A percentile compares a stretch with the other conserved stretches of the same genome.
Evolutionary conservation across 768 basidiomycete species (phyloP).

Genomic region (Leccinum subtestaceum): DNA sequence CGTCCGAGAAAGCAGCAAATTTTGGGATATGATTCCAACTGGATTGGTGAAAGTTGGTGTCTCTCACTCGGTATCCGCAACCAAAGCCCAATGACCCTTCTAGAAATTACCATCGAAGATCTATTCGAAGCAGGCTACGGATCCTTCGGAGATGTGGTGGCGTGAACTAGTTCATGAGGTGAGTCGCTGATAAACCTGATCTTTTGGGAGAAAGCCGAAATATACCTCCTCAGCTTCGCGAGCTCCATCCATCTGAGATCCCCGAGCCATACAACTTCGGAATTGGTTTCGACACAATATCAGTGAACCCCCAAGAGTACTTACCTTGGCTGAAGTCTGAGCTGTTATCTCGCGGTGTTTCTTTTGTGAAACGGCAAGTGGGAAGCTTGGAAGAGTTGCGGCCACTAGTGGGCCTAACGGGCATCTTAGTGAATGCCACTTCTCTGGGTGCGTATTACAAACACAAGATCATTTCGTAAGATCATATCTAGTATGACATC

Average conservation of each 20-base stretch:
- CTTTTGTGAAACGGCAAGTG: conserved; percentile 42
- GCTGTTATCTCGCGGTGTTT: conserved; percentile 38
- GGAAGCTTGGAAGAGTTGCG: conserved; percentile 46
- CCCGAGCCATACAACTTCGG: conserved; percentile 37
- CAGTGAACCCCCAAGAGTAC: conserved; percentile 50
- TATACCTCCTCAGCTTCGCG: conserved; percentile 29
- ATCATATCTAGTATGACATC: background rate
- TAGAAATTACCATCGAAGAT: conserved; percentile 39
- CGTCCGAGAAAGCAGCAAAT: conserved; percentile 35
- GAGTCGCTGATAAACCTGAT: conserved; percentile 9
- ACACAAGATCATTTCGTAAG: background rate
- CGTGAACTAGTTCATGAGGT: conserved; percentile 39
- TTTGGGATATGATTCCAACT: conserved; percentile 47
- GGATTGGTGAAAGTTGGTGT: conserved; percentile 39
- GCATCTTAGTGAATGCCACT: conserved; percentile 55
- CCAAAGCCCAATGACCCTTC: conserved; percentile 1
- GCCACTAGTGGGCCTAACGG: conserved; percentile 33
- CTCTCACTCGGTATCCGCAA: background rate
- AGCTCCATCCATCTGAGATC: conserved; percentile 33
- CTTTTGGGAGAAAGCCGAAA: background rate
- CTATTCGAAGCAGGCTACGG: conserved; percentile 24
- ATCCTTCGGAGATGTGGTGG: conserved; percentile 37
- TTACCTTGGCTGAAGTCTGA: conserved; percentile 46
- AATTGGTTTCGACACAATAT: conserved; percentile 44
- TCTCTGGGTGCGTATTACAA: conserved; percentile 43